Conservation (phyloP, 2,329 filamentous ascomycete species). For the Pyrenochaeta sp. region DNA sequence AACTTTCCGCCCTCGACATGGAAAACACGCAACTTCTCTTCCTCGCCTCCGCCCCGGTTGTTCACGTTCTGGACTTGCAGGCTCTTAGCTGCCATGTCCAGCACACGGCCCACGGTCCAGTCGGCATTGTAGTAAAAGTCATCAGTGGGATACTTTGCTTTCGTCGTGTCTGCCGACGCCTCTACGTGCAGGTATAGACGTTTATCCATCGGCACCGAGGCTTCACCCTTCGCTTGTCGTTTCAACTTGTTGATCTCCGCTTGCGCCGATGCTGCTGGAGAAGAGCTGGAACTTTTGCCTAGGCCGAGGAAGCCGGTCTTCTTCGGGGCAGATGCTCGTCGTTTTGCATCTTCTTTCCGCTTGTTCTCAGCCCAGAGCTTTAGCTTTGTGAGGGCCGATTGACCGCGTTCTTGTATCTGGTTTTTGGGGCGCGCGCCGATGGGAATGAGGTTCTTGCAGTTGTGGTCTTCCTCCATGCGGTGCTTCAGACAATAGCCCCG, state of each 20-base stretch:
- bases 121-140: slow-evolving; percentile 65
- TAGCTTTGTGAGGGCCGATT: slow-evolving; percentile 77
- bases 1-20: slow-evolving; percentile 90
- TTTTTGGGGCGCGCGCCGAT: slow-evolving; percentile 59
- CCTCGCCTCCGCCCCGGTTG: slow-evolving; percentile 77
- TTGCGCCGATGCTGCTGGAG: slow-evolving; percentile 65
- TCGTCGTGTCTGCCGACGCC: slow-evolving; percentile 85
- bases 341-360: slow-evolving; percentile 73
- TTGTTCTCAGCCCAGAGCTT: slow-evolving; percentile 82
- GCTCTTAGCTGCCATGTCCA: slow-evolving; percentile 79
- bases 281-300: slow-evolving; percentile 25
- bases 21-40: slow-evolving; percentile 84
- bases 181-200: slow-evolving; percentile 91
- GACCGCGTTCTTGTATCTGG: slow-evolving; percentile 65
- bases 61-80: slow-evolving; percentile 86
- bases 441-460: slow-evolving; percentile 77
- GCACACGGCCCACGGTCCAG: slow-evolving; percentile 86
- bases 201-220: slow-evolving; percentile 79
- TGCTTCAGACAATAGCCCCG: slow-evolving; percentile 80
- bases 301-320: slow-evolving; percentile 35
- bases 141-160: slow-evolving; percentile 76
- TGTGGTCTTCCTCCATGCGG: slow-evolving; percentile 79
- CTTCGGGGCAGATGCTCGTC: slow-evolving; percentile 21
- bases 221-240: slow-evolving; percentile 87
- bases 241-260: slow-evolving; percentile 80